Conservation (phyloP, 345 rosid species). For the Salix udensis region DNA sequence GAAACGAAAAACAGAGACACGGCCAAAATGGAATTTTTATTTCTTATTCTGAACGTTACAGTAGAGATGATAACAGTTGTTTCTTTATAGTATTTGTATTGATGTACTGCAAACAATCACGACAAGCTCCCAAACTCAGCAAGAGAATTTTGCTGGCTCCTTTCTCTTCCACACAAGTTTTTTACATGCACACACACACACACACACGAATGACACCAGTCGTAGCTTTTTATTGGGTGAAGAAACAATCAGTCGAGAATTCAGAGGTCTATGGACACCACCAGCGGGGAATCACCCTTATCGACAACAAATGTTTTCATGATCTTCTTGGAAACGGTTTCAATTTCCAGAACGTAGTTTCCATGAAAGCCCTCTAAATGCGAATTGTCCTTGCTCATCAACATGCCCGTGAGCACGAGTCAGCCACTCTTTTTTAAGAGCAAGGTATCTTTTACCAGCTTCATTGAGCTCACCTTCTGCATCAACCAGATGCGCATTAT, state of each 20-base stretch:
- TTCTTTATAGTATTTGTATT: background rate
- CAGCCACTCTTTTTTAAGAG: conserved; percentile 75
- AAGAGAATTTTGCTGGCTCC: too few relatives aligned
- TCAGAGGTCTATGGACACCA: conserved; percentile 47
- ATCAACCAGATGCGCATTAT: conserved; percentile 65
- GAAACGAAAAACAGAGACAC: too few relatives aligned
- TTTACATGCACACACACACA: background rate
- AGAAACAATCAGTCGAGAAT: background rate
- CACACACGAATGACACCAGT: background rate
- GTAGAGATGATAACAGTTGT: too few relatives aligned
- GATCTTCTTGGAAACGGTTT: conserved; percentile 36
- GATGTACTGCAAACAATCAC: background rate
- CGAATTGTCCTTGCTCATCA: conserved; percentile 51
- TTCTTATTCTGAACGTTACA: too few relatives aligned
- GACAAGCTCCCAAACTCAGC: background rate
- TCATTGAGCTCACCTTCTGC: conserved; percentile 91
- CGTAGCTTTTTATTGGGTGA: background rate
- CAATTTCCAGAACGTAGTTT: conserved; percentile 52
- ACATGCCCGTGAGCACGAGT: conserved; percentile 45
- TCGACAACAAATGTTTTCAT: conserved; percentile 55
- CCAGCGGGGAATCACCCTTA: conserved; percentile 56
- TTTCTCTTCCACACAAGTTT: background rate
- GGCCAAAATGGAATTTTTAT: too few relatives aligned
- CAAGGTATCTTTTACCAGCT: conserved; percentile 68
- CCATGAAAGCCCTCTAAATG: conserved; percentile 90